A percentile compares a stretch with the other conserved stretches of the same genome.
phyloP scores from a whole-genome alignment of 108 stramenopile genomes.

The Skeletonema menzelii region DNA sequence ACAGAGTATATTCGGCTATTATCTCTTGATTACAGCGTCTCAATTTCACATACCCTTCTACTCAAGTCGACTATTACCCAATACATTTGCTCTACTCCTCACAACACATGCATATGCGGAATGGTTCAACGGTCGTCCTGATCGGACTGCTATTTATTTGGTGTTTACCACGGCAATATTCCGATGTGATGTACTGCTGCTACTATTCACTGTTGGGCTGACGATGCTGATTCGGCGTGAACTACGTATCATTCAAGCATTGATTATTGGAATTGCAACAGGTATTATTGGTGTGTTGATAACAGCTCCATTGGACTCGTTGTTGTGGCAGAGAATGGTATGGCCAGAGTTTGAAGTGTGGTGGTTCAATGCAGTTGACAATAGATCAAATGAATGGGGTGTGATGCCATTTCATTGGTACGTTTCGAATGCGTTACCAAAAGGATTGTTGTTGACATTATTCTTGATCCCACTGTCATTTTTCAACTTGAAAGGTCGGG shows the following conservation, averaged over 20 bases:
- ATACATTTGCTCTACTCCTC: constrained; percentile 91
- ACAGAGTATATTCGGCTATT: constrained; percentile 41
- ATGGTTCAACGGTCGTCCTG: constrained; percentile 60
- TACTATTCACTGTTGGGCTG: constrained; percentile 83
- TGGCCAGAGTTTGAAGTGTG: constrained; percentile 99
- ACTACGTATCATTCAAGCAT: constrained; percentile 56
- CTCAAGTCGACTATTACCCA: constrained; percentile 93
- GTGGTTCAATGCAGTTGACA: constrained; percentile 94
- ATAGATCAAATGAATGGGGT: constrained; percentile 96
- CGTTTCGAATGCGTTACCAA: constrained; percentile 81
- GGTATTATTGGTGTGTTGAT: constrained; percentile 60
- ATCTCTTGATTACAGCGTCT: constrained; percentile 71
- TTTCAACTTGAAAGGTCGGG: constrained; percentile 45
- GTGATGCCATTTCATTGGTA: constrained; percentile 95
- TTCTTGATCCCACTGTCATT: constrained; percentile 75
- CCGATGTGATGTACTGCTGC: constrained; percentile 93
- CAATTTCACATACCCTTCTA: constrained; percentile 98
- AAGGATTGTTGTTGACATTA: constrained; percentile 69
- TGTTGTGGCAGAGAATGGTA: constrained; percentile 85
- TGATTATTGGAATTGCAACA: constrained; percentile 65
- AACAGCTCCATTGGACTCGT: constrained; percentile 87
- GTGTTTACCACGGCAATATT: constrained; percentile 85
- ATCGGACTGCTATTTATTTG: constrained; percentile 54
- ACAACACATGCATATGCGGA: constrained; percentile 64
- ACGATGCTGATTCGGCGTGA: constrained; percentile 59